Conservation (phyloP, 139 green algal species). For the Coelastrella sp. region DNA sequence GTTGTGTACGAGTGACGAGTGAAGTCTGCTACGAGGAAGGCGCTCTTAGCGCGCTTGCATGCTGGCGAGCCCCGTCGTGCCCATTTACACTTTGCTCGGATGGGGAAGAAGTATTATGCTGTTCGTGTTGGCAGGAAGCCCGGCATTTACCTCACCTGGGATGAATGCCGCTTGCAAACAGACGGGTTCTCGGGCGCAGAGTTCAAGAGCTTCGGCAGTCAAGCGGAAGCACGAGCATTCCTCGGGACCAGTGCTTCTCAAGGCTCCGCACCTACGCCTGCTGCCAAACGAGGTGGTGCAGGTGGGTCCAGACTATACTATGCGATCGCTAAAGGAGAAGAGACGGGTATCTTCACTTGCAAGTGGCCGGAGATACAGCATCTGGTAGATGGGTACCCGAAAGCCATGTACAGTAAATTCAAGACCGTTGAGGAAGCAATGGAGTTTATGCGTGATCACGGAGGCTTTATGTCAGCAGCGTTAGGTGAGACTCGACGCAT, state of each 20-base stretch:
- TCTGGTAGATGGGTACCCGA: neutral
- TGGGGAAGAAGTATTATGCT: constrained; percentile 15
- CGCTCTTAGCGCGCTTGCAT: too few relatives aligned
- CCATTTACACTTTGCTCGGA: too few relatives aligned
- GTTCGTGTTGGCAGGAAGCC: constrained; percentile 1
- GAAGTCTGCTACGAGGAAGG: too few relatives aligned
- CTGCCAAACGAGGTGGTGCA: neutral
- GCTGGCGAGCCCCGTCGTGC: too few relatives aligned
- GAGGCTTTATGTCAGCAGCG: too few relatives aligned
- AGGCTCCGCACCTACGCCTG: neutral
- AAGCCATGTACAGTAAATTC: constrained; percentile 9
- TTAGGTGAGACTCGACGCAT: too few relatives aligned
- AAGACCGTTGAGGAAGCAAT: neutral
- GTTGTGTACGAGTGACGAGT: too few relatives aligned
- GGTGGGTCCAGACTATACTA: constrained; percentile 1
- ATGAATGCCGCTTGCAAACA: neutral
- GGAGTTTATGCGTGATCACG: neutral
- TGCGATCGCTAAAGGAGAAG: neutral
- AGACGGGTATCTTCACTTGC: constrained; percentile 28
- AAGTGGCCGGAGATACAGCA: neutral
- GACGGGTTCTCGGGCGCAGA: constrained; percentile 2
- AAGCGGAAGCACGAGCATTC: constrained; percentile 10
- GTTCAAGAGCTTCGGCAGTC: constrained; percentile 28
- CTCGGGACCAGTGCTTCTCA: neutral
- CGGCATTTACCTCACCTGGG: constrained; percentile 17